Evolutionary conservation across 441 rosid species (phyloP), one percentile per base, ranked within the genome.

Genomic region (Erodium texanum): DNA sequence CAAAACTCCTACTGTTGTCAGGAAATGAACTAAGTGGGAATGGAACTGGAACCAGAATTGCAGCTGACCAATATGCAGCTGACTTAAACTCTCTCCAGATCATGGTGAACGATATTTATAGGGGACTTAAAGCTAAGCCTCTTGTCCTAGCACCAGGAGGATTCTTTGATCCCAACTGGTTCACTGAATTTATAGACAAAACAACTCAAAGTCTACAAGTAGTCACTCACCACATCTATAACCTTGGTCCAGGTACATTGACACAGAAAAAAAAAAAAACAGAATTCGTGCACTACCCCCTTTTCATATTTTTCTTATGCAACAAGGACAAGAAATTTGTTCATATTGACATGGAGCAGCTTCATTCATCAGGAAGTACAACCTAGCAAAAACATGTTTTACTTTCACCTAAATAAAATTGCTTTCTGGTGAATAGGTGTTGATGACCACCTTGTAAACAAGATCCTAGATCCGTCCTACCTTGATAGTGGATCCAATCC

Each of bases 121-220:
- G 50, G 54, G 81, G 70, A 36, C 70, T 72, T 16, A 80, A 81
- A 58, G 65, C 79, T 5, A 87, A 85, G 80, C 97, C 99, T 0
- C 73, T 92, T 19, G 70, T 86, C 68, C 79, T 90, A 78, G 87
- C 93, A 23, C 99, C 99, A 0, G 97, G 94, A 73, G 99, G 99
- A 72, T 92, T 95, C 83, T 92, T 78, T 72, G 95, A 86, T 29
- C 78, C 71, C 36, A 66, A 69, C 32, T 95, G 98, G 98, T 90
- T 82, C 81, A 77, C 79, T 65, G 82, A 83, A 73, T 90, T 84
- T 72, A 32, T 87, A 2, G 78, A 67, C 56, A 88, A 86, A 74
- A 66, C 97, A 23, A 68, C 71, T 62, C 64, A 78, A 68, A 77
- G 84, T 68, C 58, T 88, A 5, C 78, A 92, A 63, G 96, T 80